Evolutionary conservation across 2,329 filamentous ascomycete species (phyloP), one percentile per base, ranked within the genome.

Genomic region (Botryotinia calthae): DNA sequence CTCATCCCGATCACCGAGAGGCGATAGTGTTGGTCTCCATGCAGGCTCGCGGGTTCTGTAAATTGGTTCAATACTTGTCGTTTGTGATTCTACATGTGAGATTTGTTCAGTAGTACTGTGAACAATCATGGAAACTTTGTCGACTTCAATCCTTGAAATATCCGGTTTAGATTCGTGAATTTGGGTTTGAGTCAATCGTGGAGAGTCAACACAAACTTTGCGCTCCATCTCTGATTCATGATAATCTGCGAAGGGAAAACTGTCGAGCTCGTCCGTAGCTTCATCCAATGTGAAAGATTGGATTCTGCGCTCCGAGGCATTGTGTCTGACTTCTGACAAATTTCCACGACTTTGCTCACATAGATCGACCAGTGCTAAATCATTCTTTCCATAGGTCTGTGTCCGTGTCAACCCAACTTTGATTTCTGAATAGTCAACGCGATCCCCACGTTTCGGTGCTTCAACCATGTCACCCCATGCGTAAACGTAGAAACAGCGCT

Each of bases 361-460:
- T 10, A 68, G 37, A 44, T 63, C 64, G 22, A 25, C 40, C 16
- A 72, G 22, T 59, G 51, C 63, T 22, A 59, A 54, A 22, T 58
- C 31, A n/a, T 48, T 61, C 6, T 67, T 58, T 16, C 25, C 25
- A 18, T 48, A 72, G 2, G 58, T 37, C 40, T 72, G 37, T 59
- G 51, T 58, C 75, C 73, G 2, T 70, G 61, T 56, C 72, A 64
- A 66, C 62, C 67, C 34, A 51, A n/a, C 37, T 64, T 74, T 62
- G 73, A 58, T 28, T 73, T 74, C 34, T 54, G 63, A 40, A 20
- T 61, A 68, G 31, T 48, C 31, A 48, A 51, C 63, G 20, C 42
- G 31, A 51, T 48, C 34, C n/a, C 20, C 56, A 20, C 20, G 4
- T 31, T 44, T 42, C 20, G 65, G 51, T 22, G n/a, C n/a, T 56